Percentiles rank a stretch among this genome's conserved stretches.
Conservation (phyloP, 2,329 filamentous ascomycete species). For the Cercospora sp. region DNA sequence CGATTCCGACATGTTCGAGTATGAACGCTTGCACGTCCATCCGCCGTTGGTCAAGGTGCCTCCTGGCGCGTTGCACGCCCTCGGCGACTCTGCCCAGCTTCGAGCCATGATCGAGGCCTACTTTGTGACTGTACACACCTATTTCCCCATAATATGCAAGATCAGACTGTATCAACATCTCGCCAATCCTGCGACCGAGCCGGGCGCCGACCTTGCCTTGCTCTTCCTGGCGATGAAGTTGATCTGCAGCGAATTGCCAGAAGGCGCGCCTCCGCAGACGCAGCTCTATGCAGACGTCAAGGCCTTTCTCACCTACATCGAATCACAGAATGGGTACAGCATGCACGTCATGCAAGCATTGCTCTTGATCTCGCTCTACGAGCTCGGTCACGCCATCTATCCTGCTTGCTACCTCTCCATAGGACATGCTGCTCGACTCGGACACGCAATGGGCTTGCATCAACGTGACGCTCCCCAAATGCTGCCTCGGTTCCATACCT, state of each 20-base stretch:
- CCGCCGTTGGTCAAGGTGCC: constrained; percentile 45
- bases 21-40: constrained; percentile 40
- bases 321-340: background rate
- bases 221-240: background rate
- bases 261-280: background rate
- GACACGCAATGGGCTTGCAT: background rate
- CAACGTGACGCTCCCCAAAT: background rate
- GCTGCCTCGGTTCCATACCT: background rate
- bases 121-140: constrained; percentile 45
- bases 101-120: constrained; percentile 46
- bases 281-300: background rate
- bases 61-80: constrained; percentile 38
- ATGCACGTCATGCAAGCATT: background rate
- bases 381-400: background rate
- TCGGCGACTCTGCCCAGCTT: constrained; percentile 44
- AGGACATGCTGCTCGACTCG: background rate
- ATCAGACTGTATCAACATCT: constrained; percentile 46
- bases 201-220: background rate
- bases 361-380: background rate
- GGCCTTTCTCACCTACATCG: background rate
- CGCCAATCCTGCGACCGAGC: background rate
- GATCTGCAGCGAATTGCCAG: background rate
- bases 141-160: constrained; percentile 53
- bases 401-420: background rate
- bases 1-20: too few relatives aligned